Conservation (phyloP, 805 yeast genomes). For the Candida coquimbonensis region DNA sequence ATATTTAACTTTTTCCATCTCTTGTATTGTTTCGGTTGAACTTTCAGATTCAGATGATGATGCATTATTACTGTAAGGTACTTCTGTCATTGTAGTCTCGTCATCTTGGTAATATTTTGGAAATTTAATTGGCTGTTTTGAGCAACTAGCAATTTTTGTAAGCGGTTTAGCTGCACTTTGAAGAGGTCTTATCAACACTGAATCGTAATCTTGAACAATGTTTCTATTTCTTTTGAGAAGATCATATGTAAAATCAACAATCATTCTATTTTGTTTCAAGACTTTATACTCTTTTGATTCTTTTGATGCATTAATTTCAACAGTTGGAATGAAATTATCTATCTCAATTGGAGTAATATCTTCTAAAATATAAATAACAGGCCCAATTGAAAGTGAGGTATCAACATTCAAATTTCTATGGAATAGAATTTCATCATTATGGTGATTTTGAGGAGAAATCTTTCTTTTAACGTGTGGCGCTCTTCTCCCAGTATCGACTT, state of each 20-base stretch:
- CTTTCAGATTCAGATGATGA: background rate
- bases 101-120: background rate
- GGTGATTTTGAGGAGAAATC: constrained; percentile 2
- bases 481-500: background rate
- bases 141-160: background rate
- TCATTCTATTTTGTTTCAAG: background rate
- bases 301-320: background rate
- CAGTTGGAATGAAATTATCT: background rate
- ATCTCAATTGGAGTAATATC: constrained; percentile 4
- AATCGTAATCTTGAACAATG: background rate
- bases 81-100: background rate
- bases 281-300: background rate
- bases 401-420: constrained; percentile 8
- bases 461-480: constrained; percentile 2
- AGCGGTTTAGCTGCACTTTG: background rate
- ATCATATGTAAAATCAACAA: constrained; percentile 3
- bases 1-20: background rate
- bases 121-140: background rate
- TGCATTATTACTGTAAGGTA: background rate
- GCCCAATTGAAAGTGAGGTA: constrained; percentile 4
- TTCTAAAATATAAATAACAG: constrained; percentile 6
- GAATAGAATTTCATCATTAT: constrained; percentile 11
- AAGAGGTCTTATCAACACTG: constrained; percentile 4
- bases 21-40: background rate
- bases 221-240: background rate